Percentiles rank a stretch among this genome's conserved stretches.
These are phyloP conservation scores for Paraconiothyrium sp. DNA, from an alignment of 2,329 filamentous ascomycete genomes.

Conservation along the genomic window DNA sequence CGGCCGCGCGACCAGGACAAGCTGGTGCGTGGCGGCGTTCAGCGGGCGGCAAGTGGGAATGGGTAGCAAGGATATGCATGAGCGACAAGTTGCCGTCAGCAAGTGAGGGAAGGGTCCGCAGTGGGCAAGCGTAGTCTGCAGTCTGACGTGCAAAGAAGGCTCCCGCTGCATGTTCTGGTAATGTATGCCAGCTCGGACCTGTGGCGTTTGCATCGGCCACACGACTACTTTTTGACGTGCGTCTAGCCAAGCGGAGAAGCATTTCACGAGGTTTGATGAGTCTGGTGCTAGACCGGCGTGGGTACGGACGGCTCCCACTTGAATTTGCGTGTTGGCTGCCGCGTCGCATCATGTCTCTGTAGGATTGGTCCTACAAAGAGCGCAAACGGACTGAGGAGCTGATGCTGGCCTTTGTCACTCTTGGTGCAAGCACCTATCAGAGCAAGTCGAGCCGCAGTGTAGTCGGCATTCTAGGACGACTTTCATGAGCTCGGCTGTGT, in stretches of 20 bases:
- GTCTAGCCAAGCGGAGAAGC: slow-evolving; percentile 39
- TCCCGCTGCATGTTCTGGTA: slow-evolving; percentile 43
- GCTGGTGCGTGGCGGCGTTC: slow-evolving; percentile 48
- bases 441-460: slow-evolving; percentile 14
- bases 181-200: slow-evolving; percentile 39
- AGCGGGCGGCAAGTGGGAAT: slow-evolving; percentile 41
- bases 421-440: slow-evolving; percentile 23
- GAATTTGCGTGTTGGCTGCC: slow-evolving; percentile 8
- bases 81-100: slow-evolving; percentile 41
- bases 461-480: slow-evolving; percentile 10
- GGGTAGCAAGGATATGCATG: slow-evolving; percentile 49
- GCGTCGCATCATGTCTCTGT: slow-evolving; percentile 18
- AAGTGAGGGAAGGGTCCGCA: slow-evolving; percentile 35
- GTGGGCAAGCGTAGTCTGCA: slow-evolving; percentile 42
- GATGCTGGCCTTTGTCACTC: slow-evolving; percentile 35
- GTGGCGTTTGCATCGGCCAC: slow-evolving; percentile 47
- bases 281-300: slow-evolving; percentile 19
- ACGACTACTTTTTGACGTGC: slow-evolving; percentile 43
- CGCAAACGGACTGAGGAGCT: slow-evolving; percentile 16
- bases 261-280: slow-evolving; percentile 34
- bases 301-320: slow-evolving; percentile 13
- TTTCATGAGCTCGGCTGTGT: slow-evolving; percentile 4
- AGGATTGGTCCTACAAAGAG: slow-evolving; percentile 13
- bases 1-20: slow-evolving; percentile 44
- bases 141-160: slow-evolving; percentile 46